Conservation (phyloP, 139 green algal genomes). For the Nannochloris sp. region DNA sequence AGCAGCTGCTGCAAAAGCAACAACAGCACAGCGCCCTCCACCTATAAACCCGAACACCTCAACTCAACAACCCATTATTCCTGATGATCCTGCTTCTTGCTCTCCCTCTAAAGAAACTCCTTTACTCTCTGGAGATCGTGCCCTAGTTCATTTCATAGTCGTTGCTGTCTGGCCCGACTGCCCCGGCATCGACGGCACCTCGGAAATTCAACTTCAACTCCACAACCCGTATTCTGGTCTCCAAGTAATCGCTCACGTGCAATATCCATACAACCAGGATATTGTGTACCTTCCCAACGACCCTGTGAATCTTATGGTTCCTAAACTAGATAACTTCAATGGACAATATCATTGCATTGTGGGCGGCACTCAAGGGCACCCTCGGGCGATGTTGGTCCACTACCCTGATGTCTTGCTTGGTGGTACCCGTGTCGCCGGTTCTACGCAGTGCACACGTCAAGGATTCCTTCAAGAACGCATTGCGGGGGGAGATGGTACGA, state of each 20-base stretch:
- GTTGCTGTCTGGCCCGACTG: neutral
- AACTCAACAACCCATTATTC: neutral
- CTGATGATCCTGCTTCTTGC: no score
- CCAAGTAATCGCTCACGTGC: conserved; percentile 40
- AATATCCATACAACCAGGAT: conserved; percentile 44
- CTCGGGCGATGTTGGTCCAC: conserved; percentile 49
- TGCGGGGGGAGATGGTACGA: conserved; percentile 24
- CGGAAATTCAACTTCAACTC: neutral
- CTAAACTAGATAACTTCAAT: conserved; percentile 9
- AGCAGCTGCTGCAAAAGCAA: neutral
- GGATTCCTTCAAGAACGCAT: conserved; percentile 22
- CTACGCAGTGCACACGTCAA: neutral
- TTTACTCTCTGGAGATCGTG: neutral
- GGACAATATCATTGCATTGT: conserved; percentile 19
- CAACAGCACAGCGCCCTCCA: neutral
- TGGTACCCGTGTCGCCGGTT: neutral
- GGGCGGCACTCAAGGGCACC: neutral
- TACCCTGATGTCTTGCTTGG: conserved; percentile 70
- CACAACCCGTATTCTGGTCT: neutral
- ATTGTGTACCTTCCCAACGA: conserved; percentile 38
- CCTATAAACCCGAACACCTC: neutral
- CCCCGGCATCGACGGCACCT: neutral
- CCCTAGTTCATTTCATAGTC: neutral
- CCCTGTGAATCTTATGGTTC: conserved; percentile 50
- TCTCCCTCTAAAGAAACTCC: neutral